Evolutionary conservation across 768 basidiomycete genomes (phyloP).

Genomic region (Leccinum longicurvipes): DNA sequence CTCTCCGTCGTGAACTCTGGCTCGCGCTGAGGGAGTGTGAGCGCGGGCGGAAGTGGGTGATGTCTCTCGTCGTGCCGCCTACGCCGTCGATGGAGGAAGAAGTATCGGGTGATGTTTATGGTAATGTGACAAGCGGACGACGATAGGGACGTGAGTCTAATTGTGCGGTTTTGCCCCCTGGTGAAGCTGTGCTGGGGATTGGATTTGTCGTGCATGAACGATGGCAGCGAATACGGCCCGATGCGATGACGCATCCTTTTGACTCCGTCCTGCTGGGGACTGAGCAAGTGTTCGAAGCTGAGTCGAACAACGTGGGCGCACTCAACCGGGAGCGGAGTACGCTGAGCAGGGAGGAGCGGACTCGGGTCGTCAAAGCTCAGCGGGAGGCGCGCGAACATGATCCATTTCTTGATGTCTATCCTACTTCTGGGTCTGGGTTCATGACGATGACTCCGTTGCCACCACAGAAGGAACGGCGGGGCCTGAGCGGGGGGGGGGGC

Average conservation of each 20-base stretch:
- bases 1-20: slow-evolving; percentile 71
- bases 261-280: slow-evolving; percentile 55
- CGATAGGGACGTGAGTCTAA: not conserved
- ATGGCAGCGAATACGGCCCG: no score
- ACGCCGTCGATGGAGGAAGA: slow-evolving; percentile 38
- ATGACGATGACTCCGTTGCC: no score
- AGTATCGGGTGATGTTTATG: not conserved
- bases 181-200: slow-evolving; percentile 16
- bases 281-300: slow-evolving; percentile 80
- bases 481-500: no score
- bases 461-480: no score
- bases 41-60: no score
- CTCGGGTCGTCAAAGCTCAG: slow-evolving; percentile 49
- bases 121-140: no score
- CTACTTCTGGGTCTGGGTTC: no score
- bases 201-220: slow-evolving; percentile 17
- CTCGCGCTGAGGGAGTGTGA: slow-evolving; percentile 75
- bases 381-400: slow-evolving; percentile 25
- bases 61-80: slow-evolving; percentile 52
- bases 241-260: no score
- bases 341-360: slow-evolving; percentile 73
- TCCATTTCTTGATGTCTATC: slow-evolving; percentile 2
- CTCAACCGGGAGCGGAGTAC: slow-evolving; percentile 60
- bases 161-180: slow-evolving; percentile 29
- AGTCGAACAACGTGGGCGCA: no score